phyloP scores from a whole-genome alignment of 202 grass and related monocot genomes.

The Brachypodium distachyon region DNA sequence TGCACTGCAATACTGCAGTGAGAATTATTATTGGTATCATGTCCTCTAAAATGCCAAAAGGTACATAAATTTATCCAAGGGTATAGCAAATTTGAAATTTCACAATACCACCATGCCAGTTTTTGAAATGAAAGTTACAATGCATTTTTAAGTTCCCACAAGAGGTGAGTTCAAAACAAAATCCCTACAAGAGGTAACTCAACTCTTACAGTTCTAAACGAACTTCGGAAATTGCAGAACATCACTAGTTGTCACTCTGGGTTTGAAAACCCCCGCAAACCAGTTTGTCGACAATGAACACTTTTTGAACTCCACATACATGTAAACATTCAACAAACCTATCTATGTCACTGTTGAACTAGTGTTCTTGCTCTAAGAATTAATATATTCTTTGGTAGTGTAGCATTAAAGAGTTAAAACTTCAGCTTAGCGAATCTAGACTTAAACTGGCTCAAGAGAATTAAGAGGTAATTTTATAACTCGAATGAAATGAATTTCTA shows the following conservation, averaged over 20 bases:
- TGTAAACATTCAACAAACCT: neutral
- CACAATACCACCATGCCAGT: neutral
- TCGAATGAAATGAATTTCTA: neutral
- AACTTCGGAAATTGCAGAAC: neutral
- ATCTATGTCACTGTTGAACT: neutral
- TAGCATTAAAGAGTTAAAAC: neutral
- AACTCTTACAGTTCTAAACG: neutral
- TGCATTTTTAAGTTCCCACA: neutral
- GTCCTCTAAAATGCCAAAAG: neutral
- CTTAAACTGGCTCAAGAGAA: neutral
- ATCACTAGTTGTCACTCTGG: neutral
- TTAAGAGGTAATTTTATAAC: neutral
- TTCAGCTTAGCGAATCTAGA: neutral
- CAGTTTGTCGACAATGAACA: neutral
- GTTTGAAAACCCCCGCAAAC: neutral
- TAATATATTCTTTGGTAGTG: neutral
- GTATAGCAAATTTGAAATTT: neutral
- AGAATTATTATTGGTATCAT: slow-evolving; percentile 3
- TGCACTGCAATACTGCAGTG: neutral
- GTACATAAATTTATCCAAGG: neutral
- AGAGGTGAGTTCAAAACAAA: no score
- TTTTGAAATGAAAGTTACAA: neutral
- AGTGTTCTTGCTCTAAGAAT: neutral
- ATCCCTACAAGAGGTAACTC: neutral
- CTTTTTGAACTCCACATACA: neutral